Evolutionary conservation across 1,139 yeast species (phyloP).

Genomic region (Zygosaccharomyces pseudobailii): DNA sequence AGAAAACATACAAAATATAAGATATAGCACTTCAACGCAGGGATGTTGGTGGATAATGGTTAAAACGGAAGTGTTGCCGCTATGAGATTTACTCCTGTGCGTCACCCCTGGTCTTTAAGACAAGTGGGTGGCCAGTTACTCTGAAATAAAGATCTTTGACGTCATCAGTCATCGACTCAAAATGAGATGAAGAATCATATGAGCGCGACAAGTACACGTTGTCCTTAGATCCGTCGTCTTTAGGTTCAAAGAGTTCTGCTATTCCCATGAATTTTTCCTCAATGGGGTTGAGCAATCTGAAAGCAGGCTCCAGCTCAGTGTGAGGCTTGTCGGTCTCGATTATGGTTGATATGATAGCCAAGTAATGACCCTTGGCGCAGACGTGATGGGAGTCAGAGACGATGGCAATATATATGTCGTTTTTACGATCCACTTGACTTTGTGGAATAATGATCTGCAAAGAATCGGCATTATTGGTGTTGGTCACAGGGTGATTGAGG

Average conservation of each 20-base stretch:
- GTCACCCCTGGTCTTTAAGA: slow-evolving; percentile 67
- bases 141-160: slow-evolving; percentile 90
- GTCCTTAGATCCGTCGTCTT: slow-evolving; percentile 73
- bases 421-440: slow-evolving; percentile 88
- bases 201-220: slow-evolving; percentile 80
- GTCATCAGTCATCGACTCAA: slow-evolving; percentile 94
- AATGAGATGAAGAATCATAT: slow-evolving; percentile 93
- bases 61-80: background rate
- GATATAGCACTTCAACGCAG: background rate
- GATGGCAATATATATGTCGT: slow-evolving; percentile 91
- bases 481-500: slow-evolving; percentile 83
- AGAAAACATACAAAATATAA: background rate
- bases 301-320: slow-evolving; percentile 88
- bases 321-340: slow-evolving; percentile 94
- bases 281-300: slow-evolving; percentile 76
- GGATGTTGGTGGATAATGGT: background rate
- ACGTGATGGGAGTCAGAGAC: slow-evolving; percentile 89
- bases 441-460: slow-evolving; percentile 94
- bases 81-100: slow-evolving; percentile 42
- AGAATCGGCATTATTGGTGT: slow-evolving; percentile 79
- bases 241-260: slow-evolving; percentile 86
- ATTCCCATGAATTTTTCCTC: slow-evolving; percentile 91
- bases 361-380: slow-evolving; percentile 80
- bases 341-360: slow-evolving; percentile 92
- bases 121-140: slow-evolving; percentile 88